A percentile compares a stretch with the other conserved stretches of the same genome.
Conservation (phyloP, 116 monocot genomes). For the Dioscorea cayenensis region DNA sequence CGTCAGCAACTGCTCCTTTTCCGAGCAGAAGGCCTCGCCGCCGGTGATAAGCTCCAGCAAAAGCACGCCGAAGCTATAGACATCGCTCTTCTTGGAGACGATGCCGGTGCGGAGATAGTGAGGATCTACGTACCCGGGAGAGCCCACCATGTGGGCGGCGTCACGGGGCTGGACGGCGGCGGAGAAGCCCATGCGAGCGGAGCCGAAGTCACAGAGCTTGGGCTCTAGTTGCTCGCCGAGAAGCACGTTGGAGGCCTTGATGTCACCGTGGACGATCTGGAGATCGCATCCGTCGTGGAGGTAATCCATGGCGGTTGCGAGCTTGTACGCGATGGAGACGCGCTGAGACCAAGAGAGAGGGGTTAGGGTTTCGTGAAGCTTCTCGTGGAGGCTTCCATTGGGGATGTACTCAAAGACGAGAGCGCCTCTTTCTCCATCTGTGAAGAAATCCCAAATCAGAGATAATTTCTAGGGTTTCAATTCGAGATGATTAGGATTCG, state of each 20-base stretch:
- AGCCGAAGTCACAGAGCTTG: conserved; percentile 87
- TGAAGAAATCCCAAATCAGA: neutral
- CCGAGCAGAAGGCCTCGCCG: conserved; percentile 31
- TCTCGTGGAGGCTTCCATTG: conserved; percentile 68
- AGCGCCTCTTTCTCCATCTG: conserved; percentile 41
- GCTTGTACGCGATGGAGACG: conserved; percentile 31
- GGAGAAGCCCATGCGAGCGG: conserved; percentile 68
- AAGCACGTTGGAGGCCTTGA: conserved; percentile 75
- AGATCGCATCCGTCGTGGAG: conserved; percentile 66
- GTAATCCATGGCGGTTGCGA: conserved; percentile 58
- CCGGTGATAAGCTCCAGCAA: conserved; percentile 74
- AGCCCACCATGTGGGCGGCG: conserved; percentile 36
- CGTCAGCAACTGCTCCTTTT: conserved; percentile 25
- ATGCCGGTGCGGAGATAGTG: conserved; percentile 48
- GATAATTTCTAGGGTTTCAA: neutral
- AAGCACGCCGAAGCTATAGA: conserved; percentile 90
- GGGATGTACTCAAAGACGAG: conserved; percentile 72
- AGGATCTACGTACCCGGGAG: conserved; percentile 66
- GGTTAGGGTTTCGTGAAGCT: conserved; percentile 25
- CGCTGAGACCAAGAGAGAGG: conserved; percentile 46
- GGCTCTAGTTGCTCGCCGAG: conserved; percentile 31
- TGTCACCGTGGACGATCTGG: conserved; percentile 71
- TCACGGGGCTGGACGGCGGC: conserved; percentile 27
- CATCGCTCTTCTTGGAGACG: conserved; percentile 68
- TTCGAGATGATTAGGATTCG: neutral